phyloP scores from a whole-genome alignment of 805 yeast genomes.

The Pichia nakasei region DNA sequence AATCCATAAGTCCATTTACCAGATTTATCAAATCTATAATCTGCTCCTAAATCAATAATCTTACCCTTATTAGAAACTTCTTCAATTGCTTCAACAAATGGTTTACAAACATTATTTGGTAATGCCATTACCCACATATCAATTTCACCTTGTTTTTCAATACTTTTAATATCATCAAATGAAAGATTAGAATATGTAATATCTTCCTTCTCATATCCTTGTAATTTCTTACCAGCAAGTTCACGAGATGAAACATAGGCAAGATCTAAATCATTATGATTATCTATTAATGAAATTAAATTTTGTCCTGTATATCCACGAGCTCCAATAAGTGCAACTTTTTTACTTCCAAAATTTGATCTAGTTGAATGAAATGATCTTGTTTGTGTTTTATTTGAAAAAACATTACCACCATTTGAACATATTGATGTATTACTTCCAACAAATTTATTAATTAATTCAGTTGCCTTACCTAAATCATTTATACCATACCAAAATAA shows the following conservation, averaged over 20 bases:
- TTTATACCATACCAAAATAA: slow-evolving; percentile 91
- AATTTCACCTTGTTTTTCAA: slow-evolving; percentile 70
- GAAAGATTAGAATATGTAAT: slow-evolving; percentile 79
- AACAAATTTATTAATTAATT: slow-evolving; percentile 49
- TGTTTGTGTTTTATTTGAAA: slow-evolving; percentile 31
- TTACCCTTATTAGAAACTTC: slow-evolving; percentile 53
- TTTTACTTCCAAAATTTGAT: slow-evolving; percentile 15
- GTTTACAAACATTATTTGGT: slow-evolving; percentile 94
- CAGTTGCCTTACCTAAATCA: slow-evolving; percentile 51
- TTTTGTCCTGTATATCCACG: slow-evolving; percentile 97
- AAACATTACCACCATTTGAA: slow-evolving; percentile 34
- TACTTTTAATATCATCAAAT: slow-evolving; percentile 70
- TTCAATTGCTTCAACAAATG: slow-evolving; percentile 74
- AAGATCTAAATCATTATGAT: slow-evolving; percentile 80
- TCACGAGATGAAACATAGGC: slow-evolving; percentile 96
- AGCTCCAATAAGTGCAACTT: slow-evolving; percentile 94
- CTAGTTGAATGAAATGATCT: slow-evolving; percentile 22
- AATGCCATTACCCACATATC: slow-evolving; percentile 99
- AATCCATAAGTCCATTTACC: slow-evolving; percentile 91
- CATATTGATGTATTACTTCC: slow-evolving; percentile 17
- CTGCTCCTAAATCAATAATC: slow-evolving; percentile 90
- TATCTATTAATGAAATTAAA: slow-evolving; percentile 74
- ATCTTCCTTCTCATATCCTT: slow-evolving; percentile 78
- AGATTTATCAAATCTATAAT: slow-evolving; percentile 84
- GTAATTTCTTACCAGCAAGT: slow-evolving; percentile 74